Evolutionary conservation across 495 filamentous ascomycete species (phyloP), one percentile per base, ranked within the genome.

Genomic region (Thozetella sp.): DNA sequence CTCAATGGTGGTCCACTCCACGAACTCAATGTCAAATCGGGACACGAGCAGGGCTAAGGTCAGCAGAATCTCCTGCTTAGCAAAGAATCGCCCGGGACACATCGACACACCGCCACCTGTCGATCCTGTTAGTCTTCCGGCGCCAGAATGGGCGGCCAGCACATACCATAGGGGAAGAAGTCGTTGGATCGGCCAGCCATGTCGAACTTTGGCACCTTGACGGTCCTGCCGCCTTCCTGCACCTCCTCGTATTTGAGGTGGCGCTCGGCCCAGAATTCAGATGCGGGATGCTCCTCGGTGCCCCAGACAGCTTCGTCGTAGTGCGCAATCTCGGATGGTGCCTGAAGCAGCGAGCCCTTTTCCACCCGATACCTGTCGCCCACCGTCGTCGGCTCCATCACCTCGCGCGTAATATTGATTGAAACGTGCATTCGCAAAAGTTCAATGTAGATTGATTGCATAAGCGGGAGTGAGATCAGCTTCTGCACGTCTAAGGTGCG

Each of bases 1-100:
- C 1, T 26, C 25, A n/a, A n/a, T n/a, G 1, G 50, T 58, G 0
- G 34, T 45, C 58, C 62, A 67, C 22, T 66, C 57, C 2, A 66
- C 63, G 6, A 82, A 72, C 45, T 80, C 68, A 56, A 86, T 70
- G 43, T 86, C 76, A 74, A 83, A 85, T 61, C 79, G 66, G 9
- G 74, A 68, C 10, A 87, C 56, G 15, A 86, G 71, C 4, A 76
- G 69, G 20, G 81, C 78, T 2, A 76, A 67, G 15, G 78, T 72
- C 12, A 74, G 63, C 24, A 87, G 51, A 1, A 83, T 76, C 59
- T 80, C 69, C 56, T 60, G 52, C 40, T 60, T 61, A 15, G 59
- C 59, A 25, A 84, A 77, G 22, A 62, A 56, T 24, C 78, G 75
- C 20, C 81, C 73, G 22, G 83, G 77, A 45, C 79, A 78, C 2